Conservation (phyloP, 208 protist species). For the Leishmania tropica region DNA sequence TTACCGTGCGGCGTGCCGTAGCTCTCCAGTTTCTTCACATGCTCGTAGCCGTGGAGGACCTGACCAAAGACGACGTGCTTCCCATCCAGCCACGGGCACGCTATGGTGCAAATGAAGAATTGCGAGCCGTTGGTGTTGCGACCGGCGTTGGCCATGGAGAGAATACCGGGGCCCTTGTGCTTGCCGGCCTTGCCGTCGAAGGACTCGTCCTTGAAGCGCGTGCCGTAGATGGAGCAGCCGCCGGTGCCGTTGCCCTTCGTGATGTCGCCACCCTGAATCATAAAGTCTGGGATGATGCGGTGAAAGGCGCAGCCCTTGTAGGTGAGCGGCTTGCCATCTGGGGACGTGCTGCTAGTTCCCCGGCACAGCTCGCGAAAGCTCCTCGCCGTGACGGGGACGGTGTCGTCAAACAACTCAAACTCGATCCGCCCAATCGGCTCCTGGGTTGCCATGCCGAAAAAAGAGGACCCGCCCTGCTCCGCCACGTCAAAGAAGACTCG, state of each 20-base stretch:
- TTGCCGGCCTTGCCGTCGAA: conserved; percentile 90
- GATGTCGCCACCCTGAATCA: conserved; percentile 97
- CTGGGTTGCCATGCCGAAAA: conserved; percentile 49
- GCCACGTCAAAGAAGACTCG: conserved; percentile 88
- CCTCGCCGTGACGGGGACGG: conserved; percentile 92
- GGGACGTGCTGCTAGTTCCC: conserved; percentile 46
- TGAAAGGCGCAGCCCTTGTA: conserved; percentile 95
- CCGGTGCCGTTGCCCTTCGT: conserved; percentile 94
- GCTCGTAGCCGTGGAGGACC: conserved; percentile 84
- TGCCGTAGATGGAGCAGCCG: conserved; percentile 94
- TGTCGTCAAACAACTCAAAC: conserved; percentile 95
- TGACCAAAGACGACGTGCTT: conserved; percentile 97
- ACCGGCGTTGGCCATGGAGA: conserved; percentile 94
- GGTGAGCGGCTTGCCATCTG: conserved; percentile 85
- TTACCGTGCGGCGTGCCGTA: conserved; percentile 74
- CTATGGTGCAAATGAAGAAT: conserved; percentile 92
- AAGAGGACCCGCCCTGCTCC: conserved; percentile 37
- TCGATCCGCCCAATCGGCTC: conserved; percentile 89
- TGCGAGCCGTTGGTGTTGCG: conserved; percentile 94
- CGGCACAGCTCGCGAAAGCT: conserved; percentile 91
- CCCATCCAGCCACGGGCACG: conserved; percentile 90
- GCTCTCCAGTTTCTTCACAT: conserved; percentile 78
- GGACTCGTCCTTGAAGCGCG: conserved; percentile 95
- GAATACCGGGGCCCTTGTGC: conserved; percentile 82
- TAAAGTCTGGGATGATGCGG: conserved; percentile 95